Conservation (phyloP, 208 protist species). For the Acanthamoeba rhysodes region DNA sequence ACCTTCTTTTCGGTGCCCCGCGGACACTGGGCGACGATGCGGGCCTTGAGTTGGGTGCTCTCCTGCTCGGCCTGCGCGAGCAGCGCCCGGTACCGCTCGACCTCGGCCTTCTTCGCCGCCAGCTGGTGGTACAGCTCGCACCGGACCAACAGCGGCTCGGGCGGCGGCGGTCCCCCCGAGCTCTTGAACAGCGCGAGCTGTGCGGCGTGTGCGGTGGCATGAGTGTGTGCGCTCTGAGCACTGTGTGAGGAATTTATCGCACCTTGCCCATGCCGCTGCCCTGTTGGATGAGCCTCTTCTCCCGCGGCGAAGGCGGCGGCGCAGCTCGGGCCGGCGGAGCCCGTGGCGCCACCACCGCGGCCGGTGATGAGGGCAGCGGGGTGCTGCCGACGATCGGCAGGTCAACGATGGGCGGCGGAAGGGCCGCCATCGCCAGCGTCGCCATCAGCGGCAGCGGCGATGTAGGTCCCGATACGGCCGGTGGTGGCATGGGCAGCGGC, state of each 20-base stretch:
- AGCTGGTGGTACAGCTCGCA: conserved; percentile 13
- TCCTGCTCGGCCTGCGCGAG: not conserved
- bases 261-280: not conserved
- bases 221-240: not conserved
- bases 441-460: too few relatives aligned
- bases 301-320: not conserved
- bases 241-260: not conserved
- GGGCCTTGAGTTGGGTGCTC: not conserved
- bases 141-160: not conserved
- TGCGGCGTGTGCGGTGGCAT: not conserved
- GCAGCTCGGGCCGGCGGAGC: too few relatives aligned
- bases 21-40: not conserved
- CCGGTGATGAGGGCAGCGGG: not conserved
- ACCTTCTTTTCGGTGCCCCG: not conserved
- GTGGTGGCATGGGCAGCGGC: too few relatives aligned
- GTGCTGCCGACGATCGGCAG: too few relatives aligned
- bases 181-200: not conserved
- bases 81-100: conserved; percentile 20
- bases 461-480: too few relatives aligned
- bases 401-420: too few relatives aligned
- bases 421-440: too few relatives aligned
- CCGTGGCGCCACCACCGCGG: too few relatives aligned
- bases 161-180: not conserved
- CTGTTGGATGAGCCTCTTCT: not conserved
- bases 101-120: not conserved